A percentile compares a stretch with the other conserved stretches of the same genome.
These are phyloP conservation scores for Thelonectria blattea DNA, from an alignment of 2,329 filamentous ascomycete species.

Conservation along the genomic window DNA sequence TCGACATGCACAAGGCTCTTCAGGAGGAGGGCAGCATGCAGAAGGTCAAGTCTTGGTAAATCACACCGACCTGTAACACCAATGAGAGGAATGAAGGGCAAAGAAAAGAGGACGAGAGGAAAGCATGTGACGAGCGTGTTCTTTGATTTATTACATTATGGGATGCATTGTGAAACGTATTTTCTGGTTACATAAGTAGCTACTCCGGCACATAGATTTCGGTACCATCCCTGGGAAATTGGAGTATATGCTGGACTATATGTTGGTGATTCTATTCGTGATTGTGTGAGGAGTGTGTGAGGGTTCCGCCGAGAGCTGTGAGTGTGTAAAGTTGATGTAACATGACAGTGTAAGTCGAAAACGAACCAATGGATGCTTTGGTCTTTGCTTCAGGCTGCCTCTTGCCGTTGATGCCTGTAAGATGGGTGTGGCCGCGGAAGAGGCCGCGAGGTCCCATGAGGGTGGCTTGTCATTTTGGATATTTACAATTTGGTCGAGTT, in stretches of 20 bases:
- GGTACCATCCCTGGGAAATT: slow-evolving; percentile 20
- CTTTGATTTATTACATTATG: slow-evolving; percentile 9
- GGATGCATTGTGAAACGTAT: slow-evolving; percentile 13
- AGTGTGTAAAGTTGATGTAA: neutral
- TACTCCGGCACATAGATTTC: slow-evolving; percentile 18
- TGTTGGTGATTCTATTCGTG: neutral
- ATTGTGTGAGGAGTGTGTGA: neutral
- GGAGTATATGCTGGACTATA: slow-evolving; percentile 18
- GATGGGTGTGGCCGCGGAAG: neutral
- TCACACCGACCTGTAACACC: slow-evolving; percentile 8
- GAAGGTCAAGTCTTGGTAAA: slow-evolving; percentile 73
- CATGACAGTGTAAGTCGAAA: neutral
- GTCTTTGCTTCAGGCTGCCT: too few species aligned
- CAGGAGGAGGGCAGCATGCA: slow-evolving; percentile 84
- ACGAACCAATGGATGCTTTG: too few species aligned
- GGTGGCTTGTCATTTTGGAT: neutral
- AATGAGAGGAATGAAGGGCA: neutral
- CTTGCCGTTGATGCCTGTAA: too few species aligned
- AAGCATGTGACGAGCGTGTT: slow-evolving; percentile 18
- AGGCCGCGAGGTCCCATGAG: neutral
- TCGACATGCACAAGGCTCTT: slow-evolving; percentile 88
- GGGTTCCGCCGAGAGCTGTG: too few species aligned
- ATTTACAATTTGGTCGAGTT: neutral
- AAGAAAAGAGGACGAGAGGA: neutral
- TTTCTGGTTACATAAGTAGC: slow-evolving; percentile 16